Evolutionary conservation across 495 filamentous ascomycete genomes (phyloP).

Genomic region (Aspergillus hancockii): DNA sequence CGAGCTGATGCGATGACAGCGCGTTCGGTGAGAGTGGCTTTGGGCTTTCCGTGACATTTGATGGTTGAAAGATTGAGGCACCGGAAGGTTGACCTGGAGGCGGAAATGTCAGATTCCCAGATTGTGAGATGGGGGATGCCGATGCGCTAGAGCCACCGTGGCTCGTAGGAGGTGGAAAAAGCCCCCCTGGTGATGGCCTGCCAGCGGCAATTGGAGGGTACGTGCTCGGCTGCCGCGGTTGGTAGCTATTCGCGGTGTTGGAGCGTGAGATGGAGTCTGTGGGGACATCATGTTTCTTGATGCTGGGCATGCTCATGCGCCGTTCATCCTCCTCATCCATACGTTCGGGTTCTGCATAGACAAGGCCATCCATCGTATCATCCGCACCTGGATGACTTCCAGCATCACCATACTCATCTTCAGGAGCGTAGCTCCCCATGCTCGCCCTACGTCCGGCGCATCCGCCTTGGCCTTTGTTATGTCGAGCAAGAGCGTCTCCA

Average conservation of each 20-base stretch:
- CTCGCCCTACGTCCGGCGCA: constrained; percentile 89
- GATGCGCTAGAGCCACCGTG: constrained; percentile 51
- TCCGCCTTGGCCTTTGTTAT: constrained; percentile 94
- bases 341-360: constrained; percentile 61
- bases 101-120: constrained; percentile 45
- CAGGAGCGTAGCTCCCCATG: constrained; percentile 79
- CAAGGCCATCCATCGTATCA: constrained; percentile 75
- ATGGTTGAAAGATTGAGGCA: constrained; percentile 67
- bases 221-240: constrained; percentile 65
- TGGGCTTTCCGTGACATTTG: constrained; percentile 80
- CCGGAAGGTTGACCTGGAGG: constrained; percentile 43
- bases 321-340: constrained; percentile 68
- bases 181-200: constrained; percentile 47
- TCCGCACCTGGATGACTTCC: constrained; percentile 50
- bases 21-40: constrained; percentile 81
- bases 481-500: constrained; percentile 89
- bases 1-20: constrained; percentile 58
- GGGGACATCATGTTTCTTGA: constrained; percentile 64
- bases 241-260: constrained; percentile 53
- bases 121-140: constrained; percentile 57
- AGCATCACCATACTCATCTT: constrained; percentile 69
- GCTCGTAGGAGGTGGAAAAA: constrained; percentile 60
- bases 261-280: constrained; percentile 39
- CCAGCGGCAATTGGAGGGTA: constrained; percentile 71
- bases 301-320: constrained; percentile 66